Base-by-base conservation (phyloP, 352 stramenopile genomes). In the Globisporangium nagaii region DNA sequence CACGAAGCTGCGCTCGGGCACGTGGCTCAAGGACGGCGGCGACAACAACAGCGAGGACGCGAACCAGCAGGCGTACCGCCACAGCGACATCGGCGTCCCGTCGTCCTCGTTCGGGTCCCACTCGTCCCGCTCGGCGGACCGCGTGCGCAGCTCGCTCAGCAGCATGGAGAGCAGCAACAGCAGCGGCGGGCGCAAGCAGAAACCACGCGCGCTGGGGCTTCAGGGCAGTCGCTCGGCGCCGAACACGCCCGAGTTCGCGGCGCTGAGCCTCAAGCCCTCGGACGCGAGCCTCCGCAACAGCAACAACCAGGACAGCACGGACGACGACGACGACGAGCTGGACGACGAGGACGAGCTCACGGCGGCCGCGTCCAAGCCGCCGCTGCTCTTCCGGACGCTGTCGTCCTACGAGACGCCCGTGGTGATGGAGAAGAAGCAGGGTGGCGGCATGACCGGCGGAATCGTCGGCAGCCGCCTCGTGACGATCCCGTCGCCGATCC, bases 361-460 rank as follows among this genome's bases (percentile, higher is more conserved):
- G n/a, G 36, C 31, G 1, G 55, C 56, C 10, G 56, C 56, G 13
- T 39, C 56, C 36, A 84, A 80, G 53, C 70, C 72, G 2, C 80
- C 77, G 15, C 63, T 68, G 13, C 62, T 90, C 8, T 90, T 90
- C 60, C 70, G 80, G 12, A 90, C 80, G 39, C 50, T 90, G 19
- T 90, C 80, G 53, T 90, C 80, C 28, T 90, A 90, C 56, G 80
- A 90, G 65, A 90, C 80, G 1, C 80, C 80, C 5, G 75, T 90
- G 7, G 63, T 88, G 34, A 68, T 72, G 46, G 58, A 82, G 65
- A 75, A 76, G 63, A 68, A 86, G 66, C 51, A 63, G 28, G 58
- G 53, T 7, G 19, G 34, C 19, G 52, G 12, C 30, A 48, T 34
- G 22, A 15, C 50, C 3, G 35, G 48, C 1, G 48, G 54, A 20